Evolutionary conservation across 306 rosid species (phyloP).

Genomic region (Vigna mungo): DNA sequence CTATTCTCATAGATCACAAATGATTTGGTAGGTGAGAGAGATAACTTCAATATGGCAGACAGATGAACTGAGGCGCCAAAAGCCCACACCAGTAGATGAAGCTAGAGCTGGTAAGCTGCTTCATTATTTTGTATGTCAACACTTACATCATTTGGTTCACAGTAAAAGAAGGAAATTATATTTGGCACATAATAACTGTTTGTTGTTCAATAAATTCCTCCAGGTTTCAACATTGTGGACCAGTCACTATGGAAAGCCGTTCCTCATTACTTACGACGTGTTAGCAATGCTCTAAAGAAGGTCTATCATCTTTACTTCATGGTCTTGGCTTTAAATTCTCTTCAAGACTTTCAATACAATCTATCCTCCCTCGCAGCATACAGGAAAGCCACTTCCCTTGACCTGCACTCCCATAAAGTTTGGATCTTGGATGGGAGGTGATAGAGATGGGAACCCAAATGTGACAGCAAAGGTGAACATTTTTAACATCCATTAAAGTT

Average conservation of each 20-base stretch:
- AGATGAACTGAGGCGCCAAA: constrained; percentile 92
- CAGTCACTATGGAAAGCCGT: constrained; percentile 97
- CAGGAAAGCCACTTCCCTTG: constrained; percentile 92
- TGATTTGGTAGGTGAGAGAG: constrained; percentile 81
- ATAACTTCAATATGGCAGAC: constrained; percentile 98
- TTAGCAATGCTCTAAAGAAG: constrained; percentile 96
- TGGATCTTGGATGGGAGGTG: constrained; percentile 99
- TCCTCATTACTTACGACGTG: constrained; percentile 94
- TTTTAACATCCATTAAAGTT: constrained; percentile 25
- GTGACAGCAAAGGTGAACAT: constrained; percentile 86
- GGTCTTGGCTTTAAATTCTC: constrained; percentile 42
- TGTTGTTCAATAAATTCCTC: constrained; percentile 38
- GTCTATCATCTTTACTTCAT: constrained; percentile 49
- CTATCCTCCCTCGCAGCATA: constrained; percentile 62
- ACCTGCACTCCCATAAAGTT: constrained; percentile 92
- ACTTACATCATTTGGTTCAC: constrained; percentile 29
- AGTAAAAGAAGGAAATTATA: constrained; percentile 10
- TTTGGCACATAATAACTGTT: not conserved
- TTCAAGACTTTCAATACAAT: constrained; percentile 28
- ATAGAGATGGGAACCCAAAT: constrained; percentile 96
- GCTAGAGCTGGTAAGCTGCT: constrained; percentile 83
- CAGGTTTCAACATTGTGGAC: constrained; percentile 95
- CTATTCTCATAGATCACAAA: constrained; percentile 36
- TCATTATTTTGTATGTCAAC: constrained; percentile 38
- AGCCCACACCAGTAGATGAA: constrained; percentile 96